phyloP scores from a whole-genome alignment of 176 grass and related monocot species.

The Olyra latifolia region DNA sequence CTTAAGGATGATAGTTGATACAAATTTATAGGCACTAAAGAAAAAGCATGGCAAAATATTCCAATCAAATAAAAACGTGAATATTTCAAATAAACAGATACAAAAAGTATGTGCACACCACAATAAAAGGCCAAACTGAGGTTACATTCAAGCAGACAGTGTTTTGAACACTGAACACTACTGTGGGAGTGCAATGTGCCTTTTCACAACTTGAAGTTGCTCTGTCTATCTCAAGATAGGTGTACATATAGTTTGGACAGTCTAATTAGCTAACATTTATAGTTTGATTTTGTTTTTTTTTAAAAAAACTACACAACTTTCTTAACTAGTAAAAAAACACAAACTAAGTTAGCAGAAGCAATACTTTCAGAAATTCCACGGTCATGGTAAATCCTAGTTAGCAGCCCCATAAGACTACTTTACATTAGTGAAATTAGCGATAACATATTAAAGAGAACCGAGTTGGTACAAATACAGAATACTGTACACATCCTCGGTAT shows the following conservation, averaged over 20 bases:
- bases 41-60: neutral
- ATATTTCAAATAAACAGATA: constrained; percentile 23
- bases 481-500: neutral
- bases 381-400: neutral
- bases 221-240: neutral
- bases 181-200: neutral
- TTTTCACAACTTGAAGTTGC: neutral
- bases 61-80: constrained; percentile 1
- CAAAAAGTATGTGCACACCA: neutral
- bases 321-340: neutral
- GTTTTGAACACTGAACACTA: neutral
- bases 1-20: neutral
- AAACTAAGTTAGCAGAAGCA: neutral
- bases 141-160: neutral
- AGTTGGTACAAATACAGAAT: neutral
- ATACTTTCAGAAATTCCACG: neutral
- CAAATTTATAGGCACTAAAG: constrained; percentile 3
- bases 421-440: neutral
- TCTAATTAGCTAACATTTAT: neutral
- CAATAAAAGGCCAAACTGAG: constrained; percentile 10
- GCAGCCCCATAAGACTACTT: neutral
- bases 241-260: neutral
- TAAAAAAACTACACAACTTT: neutral
- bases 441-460: neutral
- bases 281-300: neutral